phyloP scores from a whole-genome alignment of 2,329 filamentous ascomycete genomes.

The Trichophyton verrucosum region DNA sequence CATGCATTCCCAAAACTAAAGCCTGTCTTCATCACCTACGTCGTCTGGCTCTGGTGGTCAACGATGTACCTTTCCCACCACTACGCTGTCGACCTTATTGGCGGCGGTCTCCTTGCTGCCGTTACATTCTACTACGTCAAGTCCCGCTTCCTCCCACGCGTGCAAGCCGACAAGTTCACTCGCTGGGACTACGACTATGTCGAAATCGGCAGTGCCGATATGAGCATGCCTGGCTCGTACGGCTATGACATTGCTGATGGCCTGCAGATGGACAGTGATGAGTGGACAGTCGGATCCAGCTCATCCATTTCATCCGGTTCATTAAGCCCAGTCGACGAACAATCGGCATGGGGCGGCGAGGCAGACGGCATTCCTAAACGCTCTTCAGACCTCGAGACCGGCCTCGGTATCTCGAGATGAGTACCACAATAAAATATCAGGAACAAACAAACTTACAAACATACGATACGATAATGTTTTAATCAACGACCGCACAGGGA shows the following conservation, averaged over 20 bases:
- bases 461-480: conserved; percentile 1
- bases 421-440: background rate
- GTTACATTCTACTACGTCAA: conserved; percentile 72
- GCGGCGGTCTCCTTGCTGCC: conserved; percentile 64
- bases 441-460: background rate
- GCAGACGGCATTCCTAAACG: conserved; percentile 19
- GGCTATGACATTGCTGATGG: conserved; percentile 45
- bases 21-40: conserved; percentile 69
- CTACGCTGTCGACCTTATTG: conserved; percentile 87
- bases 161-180: conserved; percentile 72
- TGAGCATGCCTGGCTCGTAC: conserved; percentile 30
- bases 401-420: conserved; percentile 19
- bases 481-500: background rate
- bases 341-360: conserved; percentile 32
- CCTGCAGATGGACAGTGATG: conserved; percentile 58
- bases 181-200: conserved; percentile 95
- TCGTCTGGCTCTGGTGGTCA: conserved; percentile 93
- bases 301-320: conserved; percentile 59
- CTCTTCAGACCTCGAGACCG: conserved; percentile 29
- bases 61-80: conserved; percentile 98
- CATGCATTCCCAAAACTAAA: conserved; percentile 78
- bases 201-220: conserved; percentile 56
- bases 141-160: conserved; percentile 65
- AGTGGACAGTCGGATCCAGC: conserved; percentile 80
- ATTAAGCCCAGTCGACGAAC: conserved; percentile 50